Evolutionary conservation across 306 rosid species (phyloP), one percentile per base, ranked within the genome.

Genomic region (Morella rubra): DNA sequence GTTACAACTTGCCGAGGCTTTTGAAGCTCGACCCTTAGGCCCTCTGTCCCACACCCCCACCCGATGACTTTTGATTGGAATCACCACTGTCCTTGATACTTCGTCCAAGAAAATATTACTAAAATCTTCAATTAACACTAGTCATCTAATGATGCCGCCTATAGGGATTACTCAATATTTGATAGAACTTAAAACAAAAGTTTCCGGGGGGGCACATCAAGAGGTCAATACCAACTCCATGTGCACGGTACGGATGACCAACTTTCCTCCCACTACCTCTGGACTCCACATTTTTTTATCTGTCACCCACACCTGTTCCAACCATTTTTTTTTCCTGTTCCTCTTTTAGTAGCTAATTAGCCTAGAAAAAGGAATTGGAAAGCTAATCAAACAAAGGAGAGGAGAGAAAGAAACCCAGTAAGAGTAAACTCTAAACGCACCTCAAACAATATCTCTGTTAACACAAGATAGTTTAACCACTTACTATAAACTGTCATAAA

Each of bases 191-290:
- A 65, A 77, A 77, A 68, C 20, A n/a, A 45, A 69, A 60, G 61
- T 12, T 24, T 40, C 27, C 0, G 44, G 73, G 52, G 12, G 20
- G 44, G 59, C 20, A 52, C 44, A 42, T 4, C 8, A 1, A 16
- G 45, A 56, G 61, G 44, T 1, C 44, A 58, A 69, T 40, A 60
- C 85, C 83, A 79, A 77, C 42, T 62, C 80, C 89, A 89, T 83
- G 89, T 83, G 87, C 78, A 79, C 71, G 72, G 87, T 76, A 79
- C 71, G 72, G 79, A 79, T 81, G 79, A 46, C 81, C 69, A 80
- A 53, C 80, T 44, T 11, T 73, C 73, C 56, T 73, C 44, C 65
- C 44, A 69, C 71, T 74, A 49, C 69, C 67, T 58, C 72, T 66
- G 71, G 69, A 62, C 55, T 71, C 84, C 71, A 75, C 71, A 67